Conservation (phyloP, 495 filamentous ascomycete species). For the Aspergillus conjunctus region DNA sequence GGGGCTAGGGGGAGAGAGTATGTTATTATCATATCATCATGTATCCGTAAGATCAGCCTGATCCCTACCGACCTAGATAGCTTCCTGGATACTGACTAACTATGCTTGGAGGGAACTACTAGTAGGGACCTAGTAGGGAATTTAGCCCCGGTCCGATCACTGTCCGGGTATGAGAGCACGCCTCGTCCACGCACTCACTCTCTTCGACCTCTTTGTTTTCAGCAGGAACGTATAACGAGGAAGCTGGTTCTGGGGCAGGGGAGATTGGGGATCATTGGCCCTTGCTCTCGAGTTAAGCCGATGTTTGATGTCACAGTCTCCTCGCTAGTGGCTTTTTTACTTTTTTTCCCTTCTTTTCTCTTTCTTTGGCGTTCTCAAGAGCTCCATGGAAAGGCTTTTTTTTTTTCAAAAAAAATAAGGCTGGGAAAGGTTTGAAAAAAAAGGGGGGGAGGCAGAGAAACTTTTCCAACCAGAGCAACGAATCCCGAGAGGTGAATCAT, state of each 20-base stretch:
- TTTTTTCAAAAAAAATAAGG: no score
- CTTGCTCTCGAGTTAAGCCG: neutral
- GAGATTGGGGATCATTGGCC: neutral
- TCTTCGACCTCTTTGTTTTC: no score
- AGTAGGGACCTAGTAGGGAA: no score
- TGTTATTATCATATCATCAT: neutral
- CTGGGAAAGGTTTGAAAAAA: no score
- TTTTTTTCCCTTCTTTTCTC: neutral
- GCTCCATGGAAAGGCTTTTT: no score
- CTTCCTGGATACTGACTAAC: neutral
- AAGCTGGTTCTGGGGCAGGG: no score
- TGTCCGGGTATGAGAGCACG: no score
- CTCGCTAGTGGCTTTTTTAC: neutral
- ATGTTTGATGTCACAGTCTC: conserved; percentile 20
- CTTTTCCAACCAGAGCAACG: neutral
- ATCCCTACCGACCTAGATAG: neutral
- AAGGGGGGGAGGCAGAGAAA: neutral
- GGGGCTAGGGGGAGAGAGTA: neutral
- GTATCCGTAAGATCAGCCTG: neutral
- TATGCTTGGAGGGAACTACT: no score
- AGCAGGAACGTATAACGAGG: no score
- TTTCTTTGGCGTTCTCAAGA: neutral
- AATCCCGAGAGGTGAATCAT: neutral
- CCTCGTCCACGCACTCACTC: no score
- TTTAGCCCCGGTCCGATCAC: no score